Base-by-base conservation (phyloP, 371 early-diverging fungal species). In the Mycotypha africana region DNA sequence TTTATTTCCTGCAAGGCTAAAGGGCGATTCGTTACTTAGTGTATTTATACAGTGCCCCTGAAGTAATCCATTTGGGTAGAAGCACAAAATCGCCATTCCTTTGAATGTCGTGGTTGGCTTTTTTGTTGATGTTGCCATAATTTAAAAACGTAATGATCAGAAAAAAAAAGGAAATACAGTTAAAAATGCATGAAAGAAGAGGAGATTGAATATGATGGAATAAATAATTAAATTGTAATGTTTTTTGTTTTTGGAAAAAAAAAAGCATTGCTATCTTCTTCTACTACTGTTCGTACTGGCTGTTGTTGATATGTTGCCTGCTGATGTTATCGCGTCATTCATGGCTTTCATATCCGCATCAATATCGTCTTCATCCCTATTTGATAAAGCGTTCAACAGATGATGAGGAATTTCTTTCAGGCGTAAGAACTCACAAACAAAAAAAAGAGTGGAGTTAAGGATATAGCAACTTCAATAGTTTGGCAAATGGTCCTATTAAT, bases 81-180 rank as follows among this genome's bases (percentile, higher is more conserved):
- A 59, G 34, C 46, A 46, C n/a, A 59, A 17, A 32, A 47, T 53
- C n/a, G 50, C 54, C 12, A 32, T 38, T n/a, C 54, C 59, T 37
- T 53, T 9, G 32, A 59, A 45, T 14, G 24, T 24, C 30, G 35
- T 17, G 46, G 49, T 54, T 17, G n/a, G n/a, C n/a, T n/a, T n/a
- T n/a, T n/a, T n/a, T n/a, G n/a, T n/a, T n/a, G n/a, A n/a, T n/a
- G n/a, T n/a, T n/a, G n/a, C n/a, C n/a, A n/a, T n/a, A n/a, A n/a
- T n/a, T 3, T 21, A 33, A 16, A 37, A 10, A 10, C n/a, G 20
- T 14, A 39, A 28, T 11, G 28, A 25, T 2, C 8, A 19, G n/a
- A 23, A 47, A 39, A 47, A 32, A 19, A 32, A 31, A 31, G 20
- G 31, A 41, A 16, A n/a, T n/a, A n/a, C n/a, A n/a, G n/a, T n/a